Conservation (phyloP, 495 filamentous ascomycete species). For the Coniosporium apollinis region DNA sequence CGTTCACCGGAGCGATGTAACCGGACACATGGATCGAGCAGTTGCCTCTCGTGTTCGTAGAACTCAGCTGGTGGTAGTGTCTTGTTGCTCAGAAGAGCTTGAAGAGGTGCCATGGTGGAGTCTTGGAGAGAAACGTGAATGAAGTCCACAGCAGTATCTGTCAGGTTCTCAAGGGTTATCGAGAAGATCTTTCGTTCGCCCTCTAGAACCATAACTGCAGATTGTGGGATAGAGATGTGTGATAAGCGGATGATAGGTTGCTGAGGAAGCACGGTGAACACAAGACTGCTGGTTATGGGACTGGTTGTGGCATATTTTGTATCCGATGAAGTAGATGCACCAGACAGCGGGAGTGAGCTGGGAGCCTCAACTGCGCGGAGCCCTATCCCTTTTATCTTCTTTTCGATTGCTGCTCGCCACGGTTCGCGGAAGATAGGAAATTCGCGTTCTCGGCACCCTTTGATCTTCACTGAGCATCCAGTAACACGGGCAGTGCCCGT, state of each 20-base stretch:
- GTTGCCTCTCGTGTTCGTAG: constrained; percentile 68
- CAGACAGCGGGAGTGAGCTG: constrained; percentile 38
- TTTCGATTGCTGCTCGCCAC: constrained; percentile 54
- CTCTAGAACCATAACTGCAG: constrained; percentile 80
- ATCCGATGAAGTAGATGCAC: constrained; percentile 16
- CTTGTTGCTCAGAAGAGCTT: constrained; percentile 54
- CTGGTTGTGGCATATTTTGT: constrained; percentile 19
- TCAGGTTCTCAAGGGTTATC: constrained; percentile 66
- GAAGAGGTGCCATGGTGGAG: constrained; percentile 62
- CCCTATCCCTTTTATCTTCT: constrained; percentile 60
- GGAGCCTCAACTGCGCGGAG: constrained; percentile 40
- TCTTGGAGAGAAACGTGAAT: constrained; percentile 78
- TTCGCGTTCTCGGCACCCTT: constrained; percentile 59
- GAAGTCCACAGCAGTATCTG: constrained; percentile 57
- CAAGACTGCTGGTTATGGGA: constrained; percentile 29
- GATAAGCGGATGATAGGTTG: constrained; percentile 66
- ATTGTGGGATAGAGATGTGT: constrained; percentile 62
- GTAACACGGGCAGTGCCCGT: constrained; percentile 54
- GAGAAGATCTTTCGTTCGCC: constrained; percentile 65
- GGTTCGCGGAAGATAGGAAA: constrained; percentile 69
- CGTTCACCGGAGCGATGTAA: too few species aligned
- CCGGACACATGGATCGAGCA: constrained; percentile 35
- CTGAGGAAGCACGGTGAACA: constrained; percentile 52
- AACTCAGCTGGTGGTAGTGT: constrained; percentile 60
- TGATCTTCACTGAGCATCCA: constrained; percentile 64